Evolutionary conservation across 306 rosid genomes (phyloP), one percentile per base, ranked within the genome.

Genomic region (Medicago lupulina): DNA sequence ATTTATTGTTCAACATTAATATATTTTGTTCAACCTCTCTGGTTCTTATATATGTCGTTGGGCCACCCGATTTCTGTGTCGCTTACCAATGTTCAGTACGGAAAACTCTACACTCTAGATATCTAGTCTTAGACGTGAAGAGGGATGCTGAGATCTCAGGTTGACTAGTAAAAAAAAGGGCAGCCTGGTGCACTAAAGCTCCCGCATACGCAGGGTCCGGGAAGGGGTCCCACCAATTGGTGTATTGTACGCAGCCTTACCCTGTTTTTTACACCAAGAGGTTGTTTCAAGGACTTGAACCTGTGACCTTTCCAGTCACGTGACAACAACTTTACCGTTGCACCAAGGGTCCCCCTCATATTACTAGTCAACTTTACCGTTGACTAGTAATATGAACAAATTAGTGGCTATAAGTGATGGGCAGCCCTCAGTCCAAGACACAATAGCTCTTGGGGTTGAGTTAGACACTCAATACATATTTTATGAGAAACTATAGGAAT

Each of bases 401-500:
- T 55, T 28, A 14, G 67, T 28, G 19, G 67, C 7, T 28, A 60
- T 28, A 31, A 60, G 40, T 14, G 43, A 60, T 60, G 19, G 43
- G 19, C 39, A 28, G 18, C 40, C 67, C 10, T 31, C 19, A 7
- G 67, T 60, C 18, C 43, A 60, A 60, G 67, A 60, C n/a, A n/a
- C n/a, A 12, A 41, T 31, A 7, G 10, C 40, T 31, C 16, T 25
- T 14, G 12, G 18, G 67, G 12, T 61, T 11, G 38, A 58, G 38
- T 21, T 1, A 59, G 65, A 25, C 39, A 25, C 39, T 14, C 9
- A 6, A 14, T 19, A 43, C 39, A 8, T 60, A 60, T 28, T 31
- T 60, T 6, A 34, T 60, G 67, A 60, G 19, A 76, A 64, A 75
- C 38, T 71, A 21, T 14, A 16, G 40, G 71, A 76, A 14, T 36